Evolutionary conservation across 1,139 yeast species (phyloP).

Genomic region (Yamadazyma trypodendri): DNA sequence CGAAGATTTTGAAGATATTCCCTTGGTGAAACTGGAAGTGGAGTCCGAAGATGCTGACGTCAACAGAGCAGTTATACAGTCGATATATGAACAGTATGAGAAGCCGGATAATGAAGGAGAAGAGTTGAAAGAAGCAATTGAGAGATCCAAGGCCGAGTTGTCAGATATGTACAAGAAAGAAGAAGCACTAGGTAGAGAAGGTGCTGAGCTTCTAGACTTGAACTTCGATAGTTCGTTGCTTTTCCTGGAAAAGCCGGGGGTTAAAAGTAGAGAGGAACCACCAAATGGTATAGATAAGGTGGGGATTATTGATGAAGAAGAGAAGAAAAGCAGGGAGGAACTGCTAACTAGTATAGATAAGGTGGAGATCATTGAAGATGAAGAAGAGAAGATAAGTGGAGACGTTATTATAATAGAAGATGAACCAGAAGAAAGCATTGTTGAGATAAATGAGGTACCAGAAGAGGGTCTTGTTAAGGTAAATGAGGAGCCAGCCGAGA

Average conservation of each 20-base stretch:
- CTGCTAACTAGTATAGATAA: not conserved
- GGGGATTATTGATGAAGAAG: not conserved
- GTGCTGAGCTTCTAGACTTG: slow-evolving; percentile 6
- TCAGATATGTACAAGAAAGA: slow-evolving; percentile 20
- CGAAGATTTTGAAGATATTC: slow-evolving; percentile 65
- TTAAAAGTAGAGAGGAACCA: slow-evolving; percentile 1
- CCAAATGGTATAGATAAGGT: not conserved
- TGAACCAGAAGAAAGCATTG: not conserved
- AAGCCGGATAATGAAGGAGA: slow-evolving; percentile 23
- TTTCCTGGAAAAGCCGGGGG: too few relatives aligned
- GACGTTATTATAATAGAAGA: not conserved
- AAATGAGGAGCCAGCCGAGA: too few relatives aligned
- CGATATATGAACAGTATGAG: slow-evolving; percentile 35
- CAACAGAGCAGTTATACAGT: slow-evolving; percentile 35
- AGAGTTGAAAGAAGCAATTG: slow-evolving; percentile 47
- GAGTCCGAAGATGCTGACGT: slow-evolving; percentile 34
- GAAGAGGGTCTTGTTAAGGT: too few relatives aligned
- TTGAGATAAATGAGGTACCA: not conserved
- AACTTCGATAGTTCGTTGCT: slow-evolving; percentile 15
- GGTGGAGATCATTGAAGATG: not conserved
- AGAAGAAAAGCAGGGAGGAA: too few relatives aligned
- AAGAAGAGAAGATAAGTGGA: too few relatives aligned
- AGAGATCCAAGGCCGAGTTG: slow-evolving; percentile 42
- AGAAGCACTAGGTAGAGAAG: slow-evolving; percentile 8
- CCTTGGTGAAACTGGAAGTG: slow-evolving; percentile 26